A percentile compares a stretch with the other conserved stretches of the same genome.
Conservation (phyloP, 768 basidiomycete species). For the Trametes gibbosa region DNA sequence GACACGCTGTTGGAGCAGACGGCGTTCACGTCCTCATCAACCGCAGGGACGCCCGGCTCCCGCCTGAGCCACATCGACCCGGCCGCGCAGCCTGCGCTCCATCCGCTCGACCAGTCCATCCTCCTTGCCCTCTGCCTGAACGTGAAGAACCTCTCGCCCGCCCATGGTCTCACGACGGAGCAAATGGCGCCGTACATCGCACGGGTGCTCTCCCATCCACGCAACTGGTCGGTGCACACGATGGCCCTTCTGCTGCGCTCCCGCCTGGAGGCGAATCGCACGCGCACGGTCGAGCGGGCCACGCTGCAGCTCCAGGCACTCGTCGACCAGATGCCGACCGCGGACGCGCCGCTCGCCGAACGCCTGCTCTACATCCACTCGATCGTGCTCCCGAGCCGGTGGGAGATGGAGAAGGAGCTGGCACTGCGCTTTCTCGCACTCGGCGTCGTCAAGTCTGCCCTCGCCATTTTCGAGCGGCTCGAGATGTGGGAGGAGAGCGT, state of each 20-base stretch:
- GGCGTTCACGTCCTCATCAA: conserved; percentile 75
- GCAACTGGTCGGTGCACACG: conserved; percentile 95
- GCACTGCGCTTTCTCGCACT: conserved; percentile 79
- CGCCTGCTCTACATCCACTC: conserved; percentile 78
- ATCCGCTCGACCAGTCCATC: conserved; percentile 92
- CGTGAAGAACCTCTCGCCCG: conserved; percentile 84
- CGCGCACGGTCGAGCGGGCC: conserved; percentile 90
- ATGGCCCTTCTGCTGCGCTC: conserved; percentile 94
- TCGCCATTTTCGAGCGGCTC: conserved; percentile 90
- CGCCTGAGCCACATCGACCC: conserved; percentile 75
- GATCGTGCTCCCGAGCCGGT: conserved; percentile 81
- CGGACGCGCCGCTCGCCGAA: conserved; percentile 71
- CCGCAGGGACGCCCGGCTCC: conserved; percentile 41
- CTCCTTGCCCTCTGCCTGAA: conserved; percentile 89
- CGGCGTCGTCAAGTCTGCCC: conserved; percentile 85
- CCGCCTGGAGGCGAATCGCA: conserved; percentile 82
- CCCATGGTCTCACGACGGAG: conserved; percentile 85
- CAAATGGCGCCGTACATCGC: conserved; percentile 93
- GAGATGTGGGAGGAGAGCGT: conserved; percentile 99
- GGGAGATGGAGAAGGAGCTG: conserved; percentile 92
- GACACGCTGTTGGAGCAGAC: conserved; percentile 96
- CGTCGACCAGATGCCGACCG: conserved; percentile 93
- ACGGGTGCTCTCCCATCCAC: conserved; percentile 84
- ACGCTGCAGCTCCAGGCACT: conserved; percentile 92
- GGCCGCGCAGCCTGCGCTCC: conserved; percentile 76